Percentiles rank a stretch among this genome's conserved stretches.
Evolutionary conservation across 164 flowering plant species (phyloP).

Genomic region (Sedum album): DNA sequence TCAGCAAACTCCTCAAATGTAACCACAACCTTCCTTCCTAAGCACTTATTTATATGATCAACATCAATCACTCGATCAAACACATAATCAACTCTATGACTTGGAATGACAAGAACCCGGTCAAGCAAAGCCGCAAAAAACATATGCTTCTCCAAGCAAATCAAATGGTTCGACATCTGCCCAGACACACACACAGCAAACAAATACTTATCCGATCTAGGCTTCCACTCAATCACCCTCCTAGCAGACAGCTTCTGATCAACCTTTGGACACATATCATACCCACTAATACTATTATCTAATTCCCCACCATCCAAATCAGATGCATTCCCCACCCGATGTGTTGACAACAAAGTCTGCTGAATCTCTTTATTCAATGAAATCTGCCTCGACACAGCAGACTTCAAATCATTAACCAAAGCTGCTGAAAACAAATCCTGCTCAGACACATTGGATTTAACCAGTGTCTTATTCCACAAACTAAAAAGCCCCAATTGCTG

Average conservation of each 20-base stretch:
- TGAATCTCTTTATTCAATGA: constrained; percentile 64
- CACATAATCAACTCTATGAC: constrained; percentile 69
- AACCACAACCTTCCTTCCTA: constrained; percentile 69
- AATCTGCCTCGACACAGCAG: constrained; percentile 49
- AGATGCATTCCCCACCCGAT: constrained; percentile 33
- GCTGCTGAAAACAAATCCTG: no score
- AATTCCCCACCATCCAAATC: constrained; percentile 20
- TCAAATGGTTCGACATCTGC: constrained; percentile 96
- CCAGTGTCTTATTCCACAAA: constrained; percentile 45
- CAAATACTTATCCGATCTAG: constrained; percentile 51
- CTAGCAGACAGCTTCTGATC: constrained; percentile 31
- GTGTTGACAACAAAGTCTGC: constrained; percentile 49
- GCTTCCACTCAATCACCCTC: constrained; percentile 80
- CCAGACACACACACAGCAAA: constrained; percentile 86
- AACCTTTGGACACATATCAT: constrained; percentile 38
- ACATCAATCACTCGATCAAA: constrained; percentile 69
- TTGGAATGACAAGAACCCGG: constrained; percentile 75
- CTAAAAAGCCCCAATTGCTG: constrained; percentile 59
- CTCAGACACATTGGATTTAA: not conserved
- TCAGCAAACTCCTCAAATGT: constrained; percentile 72
- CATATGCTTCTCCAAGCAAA: constrained; percentile 95
- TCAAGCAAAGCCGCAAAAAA: constrained; percentile 88
- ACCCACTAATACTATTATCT: constrained; percentile 12
- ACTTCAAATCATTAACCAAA: constrained; percentile 36
- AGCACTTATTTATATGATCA: constrained; percentile 68